Base-by-base conservation (phyloP, 176 grass and related monocot species). In the Oryza coarctata region DNA sequence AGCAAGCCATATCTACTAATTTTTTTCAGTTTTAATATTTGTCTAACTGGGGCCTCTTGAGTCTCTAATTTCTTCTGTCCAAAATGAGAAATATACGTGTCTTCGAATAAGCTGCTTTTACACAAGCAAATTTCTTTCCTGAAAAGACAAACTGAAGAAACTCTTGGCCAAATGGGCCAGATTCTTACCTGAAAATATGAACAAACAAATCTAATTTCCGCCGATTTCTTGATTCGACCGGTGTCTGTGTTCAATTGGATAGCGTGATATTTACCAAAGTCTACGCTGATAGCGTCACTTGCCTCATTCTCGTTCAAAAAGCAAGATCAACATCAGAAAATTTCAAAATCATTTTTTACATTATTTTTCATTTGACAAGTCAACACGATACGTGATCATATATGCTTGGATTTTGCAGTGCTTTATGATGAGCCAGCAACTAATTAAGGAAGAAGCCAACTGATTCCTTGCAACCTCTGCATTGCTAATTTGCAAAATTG, bases 391-490 rank as follows among this genome's bases (percentile, higher is more conserved):
- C 32, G 20, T 22, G 11, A 13, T 44, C 32, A 20, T 20, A 3
- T 18, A 9, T 9, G 17, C 50, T 61, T 38, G 67, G 50, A 43
- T 25, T 69, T 38, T 9, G 7, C 10, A 1, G 0, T 15, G 17
- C n/a, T 58, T 23, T 27, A 35, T 9, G 18, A 75, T 70, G 55
- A 60, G 64, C 11, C 12, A 44, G 1, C 11, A 63, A 70, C 28
- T 57, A 76, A 32, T 11, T 32, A 14, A 49, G 38, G 17, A 31
- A 7, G 20, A 70, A 78, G 30, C 29, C 75, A 85, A 38, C 55
- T 50, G 60, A 30, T 82, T 57, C 35, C 86, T 84, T 84, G 70
- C 49, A 50, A 25, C 23, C 29, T 88, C 80, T 68, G 27, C 26
- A 63, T 63, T 73, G 55, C 36, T 40, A 57, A 7, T 52, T 57